These are phyloP conservation scores for Scheffersomyces ergatensis DNA, from an alignment of 805 yeast species.

Conservation along the genomic window DNA sequence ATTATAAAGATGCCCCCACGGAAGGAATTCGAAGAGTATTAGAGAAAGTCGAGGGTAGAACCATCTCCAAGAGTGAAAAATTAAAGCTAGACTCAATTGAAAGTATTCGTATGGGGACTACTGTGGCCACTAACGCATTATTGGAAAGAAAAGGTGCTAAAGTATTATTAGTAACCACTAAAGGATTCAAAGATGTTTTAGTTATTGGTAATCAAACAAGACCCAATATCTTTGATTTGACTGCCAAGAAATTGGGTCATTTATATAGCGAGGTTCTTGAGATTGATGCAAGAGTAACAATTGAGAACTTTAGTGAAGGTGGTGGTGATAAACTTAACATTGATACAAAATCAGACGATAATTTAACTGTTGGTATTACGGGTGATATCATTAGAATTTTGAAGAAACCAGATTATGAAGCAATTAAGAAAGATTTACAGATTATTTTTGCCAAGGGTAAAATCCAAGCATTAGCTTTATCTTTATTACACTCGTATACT, in stretches of 20 bases:
- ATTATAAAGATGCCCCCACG: slow-evolving; percentile 86
- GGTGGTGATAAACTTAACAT: slow-evolving; percentile 37
- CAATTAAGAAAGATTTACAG: slow-evolving; percentile 20
- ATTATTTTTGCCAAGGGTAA: slow-evolving; percentile 20
- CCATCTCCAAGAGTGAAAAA: slow-evolving; percentile 43
- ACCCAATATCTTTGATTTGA: slow-evolving; percentile 83
- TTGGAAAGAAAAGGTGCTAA: slow-evolving; percentile 89
- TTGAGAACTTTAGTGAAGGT: slow-evolving; percentile 72
- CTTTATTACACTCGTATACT: slow-evolving; percentile 40
- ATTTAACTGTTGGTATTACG: slow-evolving; percentile 34
- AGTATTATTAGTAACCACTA: slow-evolving; percentile 82
- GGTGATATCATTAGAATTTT: slow-evolving; percentile 33
- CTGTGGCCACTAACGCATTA: slow-evolving; percentile 94
- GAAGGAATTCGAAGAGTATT: slow-evolving; percentile 85
- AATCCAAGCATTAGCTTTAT: slow-evolving; percentile 31
- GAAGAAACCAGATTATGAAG: slow-evolving; percentile 25
- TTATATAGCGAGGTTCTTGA: slow-evolving; percentile 77
- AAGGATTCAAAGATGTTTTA: slow-evolving; percentile 82
- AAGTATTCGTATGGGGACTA: slow-evolving; percentile 85
- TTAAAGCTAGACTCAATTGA: slow-evolving; percentile 64
- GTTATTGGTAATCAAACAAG: slow-evolving; percentile 88
- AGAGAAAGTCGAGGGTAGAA: slow-evolving; percentile 52
- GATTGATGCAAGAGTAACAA: slow-evolving; percentile 85
- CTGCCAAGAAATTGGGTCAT: slow-evolving; percentile 67
- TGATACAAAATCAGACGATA: slow-evolving; percentile 21